A percentile compares a stretch with the other conserved stretches of the same genome.
Conservation (phyloP, 2,329 filamentous ascomycete genomes). For the Scytalidium lignicola region DNA sequence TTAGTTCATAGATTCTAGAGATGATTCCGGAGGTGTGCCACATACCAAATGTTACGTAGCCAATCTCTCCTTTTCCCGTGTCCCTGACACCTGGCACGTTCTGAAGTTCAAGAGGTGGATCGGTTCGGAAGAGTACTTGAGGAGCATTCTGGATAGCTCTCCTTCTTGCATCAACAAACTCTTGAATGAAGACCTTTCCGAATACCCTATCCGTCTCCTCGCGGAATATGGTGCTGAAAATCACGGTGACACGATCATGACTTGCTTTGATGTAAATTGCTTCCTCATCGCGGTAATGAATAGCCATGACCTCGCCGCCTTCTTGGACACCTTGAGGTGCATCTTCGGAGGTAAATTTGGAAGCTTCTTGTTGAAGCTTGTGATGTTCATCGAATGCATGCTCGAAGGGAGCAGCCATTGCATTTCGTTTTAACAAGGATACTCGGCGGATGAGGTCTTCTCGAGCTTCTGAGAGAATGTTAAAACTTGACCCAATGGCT, state of each 20-base stretch:
- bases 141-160: conserved; percentile 97
- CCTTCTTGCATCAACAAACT: conserved; percentile 94
- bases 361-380: conserved; percentile 77
- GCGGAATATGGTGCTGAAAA: conserved; percentile 96
- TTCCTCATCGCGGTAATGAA: conserved; percentile 98
- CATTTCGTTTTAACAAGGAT: conserved; percentile 92
- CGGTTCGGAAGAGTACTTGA: conserved; percentile 93
- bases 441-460: conserved; percentile 85
- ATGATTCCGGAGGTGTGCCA: background rate
- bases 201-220: conserved; percentile 98
- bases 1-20: conserved; percentile 10
- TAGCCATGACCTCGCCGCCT: conserved; percentile 88
- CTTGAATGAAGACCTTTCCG: conserved; percentile 96
- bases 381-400: conserved; percentile 93
- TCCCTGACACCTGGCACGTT: conserved; percentile 76
- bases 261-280: conserved; percentile 98
- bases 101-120: conserved; percentile 87
- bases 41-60: conserved; percentile 95
- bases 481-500: conserved; percentile 5
- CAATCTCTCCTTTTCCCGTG: conserved; percentile 76
- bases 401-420: conserved; percentile 98
- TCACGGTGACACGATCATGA: conserved; percentile 95
- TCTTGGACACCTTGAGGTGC: conserved; percentile 87
- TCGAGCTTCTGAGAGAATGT: conserved; percentile 55
- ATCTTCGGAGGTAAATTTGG: conserved; percentile 88